phyloP scores from a whole-genome alignment of 2,329 filamentous ascomycete genomes.

The Nemania abortiva region DNA sequence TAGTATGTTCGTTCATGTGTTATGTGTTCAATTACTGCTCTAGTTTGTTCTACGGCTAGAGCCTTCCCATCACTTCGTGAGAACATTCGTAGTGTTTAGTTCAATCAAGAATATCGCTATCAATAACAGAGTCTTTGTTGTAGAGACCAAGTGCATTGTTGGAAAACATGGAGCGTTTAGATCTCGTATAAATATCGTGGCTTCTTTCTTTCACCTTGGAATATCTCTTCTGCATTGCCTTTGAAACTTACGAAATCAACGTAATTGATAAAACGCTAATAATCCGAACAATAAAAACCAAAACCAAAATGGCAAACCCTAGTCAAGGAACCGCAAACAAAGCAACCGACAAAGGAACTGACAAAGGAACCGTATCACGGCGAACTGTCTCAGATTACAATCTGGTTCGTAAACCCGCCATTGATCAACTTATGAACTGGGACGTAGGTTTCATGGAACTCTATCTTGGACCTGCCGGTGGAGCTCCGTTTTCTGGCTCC shows the following conservation, averaged over 20 bases:
- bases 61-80: background rate
- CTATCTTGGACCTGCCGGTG: background rate
- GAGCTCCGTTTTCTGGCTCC: background rate
- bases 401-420: conserved; percentile 3
- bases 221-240: background rate
- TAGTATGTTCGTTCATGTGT: background rate
- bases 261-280: background rate
- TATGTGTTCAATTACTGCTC: background rate
- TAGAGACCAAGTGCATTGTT: conserved; percentile 18
- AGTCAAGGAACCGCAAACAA: background rate
- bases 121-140: background rate
- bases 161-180: background rate
- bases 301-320: conserved; percentile 5
- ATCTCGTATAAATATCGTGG: background rate
- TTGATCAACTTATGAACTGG: no score
- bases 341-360: no score
- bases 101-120: background rate
- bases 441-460: conserved; percentile 17
- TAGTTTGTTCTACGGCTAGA: background rate
- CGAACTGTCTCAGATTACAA: conserved; percentile 8
- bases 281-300: background rate
- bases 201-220: conserved; percentile 11
- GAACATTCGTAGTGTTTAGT: background rate
- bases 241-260: background rate
- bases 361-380: background rate